Evolutionary conservation across 1,139 yeast genomes (phyloP), one percentile per base, ranked within the genome.

Genomic region (Magnusiomyces tetraspermus): DNA sequence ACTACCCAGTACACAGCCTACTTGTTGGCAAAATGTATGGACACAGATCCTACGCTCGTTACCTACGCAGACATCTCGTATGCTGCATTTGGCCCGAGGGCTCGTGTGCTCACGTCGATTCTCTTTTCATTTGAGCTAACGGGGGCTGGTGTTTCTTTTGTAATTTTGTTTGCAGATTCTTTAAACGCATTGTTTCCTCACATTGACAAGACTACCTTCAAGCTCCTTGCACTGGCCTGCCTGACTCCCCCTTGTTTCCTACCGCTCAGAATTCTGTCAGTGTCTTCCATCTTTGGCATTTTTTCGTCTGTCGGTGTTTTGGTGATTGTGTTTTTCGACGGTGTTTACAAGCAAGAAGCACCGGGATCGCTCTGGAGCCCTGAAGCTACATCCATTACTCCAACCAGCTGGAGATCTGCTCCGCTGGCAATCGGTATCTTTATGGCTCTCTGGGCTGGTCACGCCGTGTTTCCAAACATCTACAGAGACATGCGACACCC

Each of bases 401-500:
- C 95, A 1, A 63, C 68, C 15, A 72, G 75, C 46, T 65, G 73
- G 59, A 67, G 68, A 31, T 70, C 75, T 43, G 73, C 82, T 3
- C 73, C 86, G 28, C 70, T 85, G 40, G 76, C 88, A 3, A 74
- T 85, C 57, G 95, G 95, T 5, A 76, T 86, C 45, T 77, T 85
- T 59, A 83, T 86, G 83, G 85, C 94, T 10, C 90, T 90, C 19
- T 86, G 92, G 86, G 94, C 95, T 57, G 95, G 95, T 2, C 95
- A 86, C 66, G 89, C 94, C 0, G 86, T 86, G 22, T 85, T 85
- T 60, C 95, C 95, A 1, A 87, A 85, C 62, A 72, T 86, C 51
- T 83, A 81, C 66, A 75, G 83, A 48, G 95, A 86, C 66, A 85
- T 86, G 95, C 78, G 88, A 62, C 90, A 83, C 61, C 90, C 92